Evolutionary conservation across 768 basidiomycete genomes (phyloP), one percentile per base, ranked within the genome.

Genomic region (Xerocomellus intermedius): DNA sequence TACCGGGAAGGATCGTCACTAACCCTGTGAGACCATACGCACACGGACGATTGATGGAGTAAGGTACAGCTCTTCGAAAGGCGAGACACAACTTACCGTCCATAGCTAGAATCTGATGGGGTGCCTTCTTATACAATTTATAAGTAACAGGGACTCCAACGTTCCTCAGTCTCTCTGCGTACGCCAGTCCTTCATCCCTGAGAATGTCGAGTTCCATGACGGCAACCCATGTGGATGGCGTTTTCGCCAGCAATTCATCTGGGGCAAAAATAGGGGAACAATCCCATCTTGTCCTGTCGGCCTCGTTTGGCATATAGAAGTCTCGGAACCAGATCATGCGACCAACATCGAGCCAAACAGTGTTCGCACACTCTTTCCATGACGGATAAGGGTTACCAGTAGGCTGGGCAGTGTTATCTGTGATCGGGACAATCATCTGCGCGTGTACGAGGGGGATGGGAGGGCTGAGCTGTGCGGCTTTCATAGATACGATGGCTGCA

Each of bases 251-350:
- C 32, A 82, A 62, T 42, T 81, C 80, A 8, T 77, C 77, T 0
- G 87, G 83, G 4, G 86, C 88, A 57, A 87, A 85, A 21, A 85
- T 74, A 1, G 89, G 88, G 6, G 87, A 89, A 41, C 82, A 82
- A 56, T 86, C 83, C 85, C 87, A 89, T 47, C 84, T 81, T 0
- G 73, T 77, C 71, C 80, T 77, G 52, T 88, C 85, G 37, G 69
- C 75, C 56, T 77, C 65, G 54, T 85, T 81, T 0, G 89, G 86
- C 12, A 87, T 75, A 66, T 91, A 91, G 61, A 84, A 82, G 45
- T 76, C 65, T 30, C 81, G 73, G 80, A 86, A 91, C 89, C 89
- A 91, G 17, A 80, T 59, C 88, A 91, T 90, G 53, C 84, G 82
- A 5, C 59, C 80, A 4, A 78, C 81, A 8, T 75, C 68, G 24